Conservation (phyloP, 345 rosid species). For the Eucalyptus guilfoylei region DNA sequence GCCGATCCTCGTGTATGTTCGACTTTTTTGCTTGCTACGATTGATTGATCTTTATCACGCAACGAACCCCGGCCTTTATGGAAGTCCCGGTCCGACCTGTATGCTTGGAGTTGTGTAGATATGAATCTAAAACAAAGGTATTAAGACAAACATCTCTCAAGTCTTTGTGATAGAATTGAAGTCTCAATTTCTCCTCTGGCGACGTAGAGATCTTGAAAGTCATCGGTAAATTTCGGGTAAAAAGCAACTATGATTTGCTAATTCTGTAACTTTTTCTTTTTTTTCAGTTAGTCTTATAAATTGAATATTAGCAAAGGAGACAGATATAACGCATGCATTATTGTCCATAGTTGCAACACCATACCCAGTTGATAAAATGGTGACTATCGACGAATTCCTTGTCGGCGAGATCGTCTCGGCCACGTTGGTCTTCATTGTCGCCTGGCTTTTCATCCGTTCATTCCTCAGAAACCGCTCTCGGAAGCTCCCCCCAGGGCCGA, state of each 20-base stretch:
- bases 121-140: background rate
- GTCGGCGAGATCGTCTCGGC: conserved; percentile 1
- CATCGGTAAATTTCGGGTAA: background rate
- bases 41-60: background rate
- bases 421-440: conserved; percentile 8
- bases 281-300: background rate
- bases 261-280: background rate
- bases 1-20: background rate
- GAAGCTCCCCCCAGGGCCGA: conserved; percentile 36
- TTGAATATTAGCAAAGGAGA: background rate
- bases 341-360: background rate
- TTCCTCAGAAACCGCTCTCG: background rate
- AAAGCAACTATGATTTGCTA: background rate
- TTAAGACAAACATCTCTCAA: background rate
- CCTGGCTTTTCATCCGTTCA: background rate
- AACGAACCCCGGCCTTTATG: background rate
- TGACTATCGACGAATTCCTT: background rate
- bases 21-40: background rate
- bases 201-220: background rate
- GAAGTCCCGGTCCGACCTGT: background rate
- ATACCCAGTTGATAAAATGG: background rate
- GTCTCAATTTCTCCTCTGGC: background rate
- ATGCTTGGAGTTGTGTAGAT: background rate
- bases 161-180: background rate
- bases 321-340: background rate